Evolutionary conservation across 495 filamentous ascomycete genomes (phyloP).

Genomic region (Glarea lozoyensis): DNA sequence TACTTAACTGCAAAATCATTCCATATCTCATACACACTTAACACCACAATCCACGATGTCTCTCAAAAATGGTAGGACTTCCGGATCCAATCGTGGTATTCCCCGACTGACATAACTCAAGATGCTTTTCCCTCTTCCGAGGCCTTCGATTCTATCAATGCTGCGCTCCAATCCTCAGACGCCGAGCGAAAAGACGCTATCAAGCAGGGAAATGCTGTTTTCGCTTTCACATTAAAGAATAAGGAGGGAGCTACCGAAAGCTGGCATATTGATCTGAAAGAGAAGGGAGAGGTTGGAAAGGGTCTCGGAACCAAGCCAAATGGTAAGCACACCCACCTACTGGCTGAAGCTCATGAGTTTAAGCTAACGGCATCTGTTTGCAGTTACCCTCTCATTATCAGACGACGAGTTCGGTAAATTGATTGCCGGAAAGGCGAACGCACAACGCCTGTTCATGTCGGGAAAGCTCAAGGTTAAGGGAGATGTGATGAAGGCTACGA

Average conservation of each 20-base stretch:
- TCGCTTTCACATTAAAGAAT: slow-evolving; percentile 91
- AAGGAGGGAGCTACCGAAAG: slow-evolving; percentile 61
- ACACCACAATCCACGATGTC: slow-evolving; percentile 48
- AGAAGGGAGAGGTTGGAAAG: slow-evolving; percentile 72
- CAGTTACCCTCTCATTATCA: slow-evolving; percentile 76
- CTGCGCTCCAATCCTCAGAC: slow-evolving; percentile 56
- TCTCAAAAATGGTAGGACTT: slow-evolving; percentile 63
- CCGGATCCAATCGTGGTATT: slow-evolving; percentile 7
- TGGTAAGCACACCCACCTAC: slow-evolving; percentile 43
- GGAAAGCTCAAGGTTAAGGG: slow-evolving; percentile 98
- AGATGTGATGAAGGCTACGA: slow-evolving; percentile 98
- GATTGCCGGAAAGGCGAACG: slow-evolving; percentile 81
- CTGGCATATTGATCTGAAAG: slow-evolving; percentile 95
- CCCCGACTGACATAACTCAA: slow-evolving; percentile 24
- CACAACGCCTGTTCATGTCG: slow-evolving; percentile 91
- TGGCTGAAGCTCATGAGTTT: background rate
- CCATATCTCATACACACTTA: background rate
- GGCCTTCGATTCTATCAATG: slow-evolving; percentile 83
- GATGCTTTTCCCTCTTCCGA: slow-evolving; percentile 83
- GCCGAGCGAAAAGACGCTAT: slow-evolving; percentile 80
- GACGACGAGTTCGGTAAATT: slow-evolving; percentile 81
- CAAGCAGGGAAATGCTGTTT: slow-evolving; percentile 77
- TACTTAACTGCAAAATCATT: background rate
- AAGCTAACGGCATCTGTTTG: background rate
- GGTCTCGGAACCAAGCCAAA: slow-evolving; percentile 72